These are phyloP conservation scores for Nannochloris sp. DNA, from an alignment of 139 green algal genomes.

Conservation along the genomic window DNA sequence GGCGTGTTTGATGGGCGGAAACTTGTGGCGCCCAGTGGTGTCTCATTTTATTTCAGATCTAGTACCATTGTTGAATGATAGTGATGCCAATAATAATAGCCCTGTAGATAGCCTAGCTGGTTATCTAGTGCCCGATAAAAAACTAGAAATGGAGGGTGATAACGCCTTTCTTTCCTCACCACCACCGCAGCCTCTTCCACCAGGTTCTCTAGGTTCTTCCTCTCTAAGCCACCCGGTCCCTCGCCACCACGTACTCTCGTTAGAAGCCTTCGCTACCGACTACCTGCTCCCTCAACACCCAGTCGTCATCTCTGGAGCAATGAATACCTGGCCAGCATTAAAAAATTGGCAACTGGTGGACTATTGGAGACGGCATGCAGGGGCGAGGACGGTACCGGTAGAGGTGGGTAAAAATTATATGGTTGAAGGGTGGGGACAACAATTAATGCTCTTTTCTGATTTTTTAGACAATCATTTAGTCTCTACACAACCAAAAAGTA, in stretches of 20 bases:
- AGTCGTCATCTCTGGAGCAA: slow-evolving; percentile 29
- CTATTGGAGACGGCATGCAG: slow-evolving; percentile 64
- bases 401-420: slow-evolving; percentile 77
- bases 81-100: no score
- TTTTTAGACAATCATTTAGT: slow-evolving; percentile 62
- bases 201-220: no score
- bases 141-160: no score
- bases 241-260: no score
- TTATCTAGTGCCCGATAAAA: no score
- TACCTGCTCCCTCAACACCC: background rate
- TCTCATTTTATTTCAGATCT: slow-evolving; percentile 33
- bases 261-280: slow-evolving; percentile 1
- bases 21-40: slow-evolving; percentile 36
- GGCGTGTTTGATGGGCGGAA: slow-evolving; percentile 76
- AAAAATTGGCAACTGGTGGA: slow-evolving; percentile 50
- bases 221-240: no score
- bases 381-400: slow-evolving; percentile 78
- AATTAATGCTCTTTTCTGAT: slow-evolving; percentile 70
- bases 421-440: slow-evolving; percentile 66
- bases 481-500: background rate
- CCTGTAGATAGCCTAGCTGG: no score
- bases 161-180: no score
- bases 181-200: no score
- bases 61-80: no score
- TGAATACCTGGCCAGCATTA: slow-evolving; percentile 77